Base-by-base conservation (phyloP, 2,329 filamentous ascomycete genomes). In the Aspergillus costaricaensis region DNA sequence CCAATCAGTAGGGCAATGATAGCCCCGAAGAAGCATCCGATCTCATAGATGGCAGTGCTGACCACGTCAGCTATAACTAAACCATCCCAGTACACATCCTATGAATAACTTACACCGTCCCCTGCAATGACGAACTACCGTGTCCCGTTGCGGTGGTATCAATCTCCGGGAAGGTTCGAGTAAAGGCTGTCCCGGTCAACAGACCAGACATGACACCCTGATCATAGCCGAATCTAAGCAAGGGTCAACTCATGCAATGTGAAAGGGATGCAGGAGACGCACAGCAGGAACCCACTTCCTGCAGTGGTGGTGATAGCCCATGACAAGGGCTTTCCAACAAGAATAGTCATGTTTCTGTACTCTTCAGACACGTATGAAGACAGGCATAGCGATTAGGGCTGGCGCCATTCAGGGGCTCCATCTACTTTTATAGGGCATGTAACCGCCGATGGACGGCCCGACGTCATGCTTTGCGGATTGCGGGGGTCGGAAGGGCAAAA, bases 11-110 rank as follows among this genome's bases (percentile, higher is more conserved):
- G 68, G n/a, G 80, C 78, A 2, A 79, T 62, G 14, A 72, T 64
- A 15, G 79, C 84, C 27, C 86, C 86, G 49, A 86, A 73, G 69
- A 88, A 86, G 66, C 85, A 87, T 17, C 85, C 85, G 32, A 76
- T 76, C 57, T 81, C 78, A 59, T 81, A 81, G n/a, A 81, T 79
- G 23, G 79, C 77, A 19, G 79, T 77, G 43, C 68, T 71, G 55
- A 14, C 19, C 48, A 7, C 21, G 27, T 61, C 21, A 63, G 59
- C n/a, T 14, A 39, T 0, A 10, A 4, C 36, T 21, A 5, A 15
- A 7, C 19, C 12, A 36, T 12, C 12, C 4, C 1, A 36, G 4
- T 36, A 4, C 25, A 25, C 12, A 15, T 25, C 36, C 14, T 5
- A 10, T 12, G 17, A 5, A 5, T 3, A 3, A 65, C 66, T 62